These are phyloP conservation scores for Neocallimastix lanati DNA, from an alignment of 192 early-diverging fungal genomes.

Conservation along the genomic window DNA sequence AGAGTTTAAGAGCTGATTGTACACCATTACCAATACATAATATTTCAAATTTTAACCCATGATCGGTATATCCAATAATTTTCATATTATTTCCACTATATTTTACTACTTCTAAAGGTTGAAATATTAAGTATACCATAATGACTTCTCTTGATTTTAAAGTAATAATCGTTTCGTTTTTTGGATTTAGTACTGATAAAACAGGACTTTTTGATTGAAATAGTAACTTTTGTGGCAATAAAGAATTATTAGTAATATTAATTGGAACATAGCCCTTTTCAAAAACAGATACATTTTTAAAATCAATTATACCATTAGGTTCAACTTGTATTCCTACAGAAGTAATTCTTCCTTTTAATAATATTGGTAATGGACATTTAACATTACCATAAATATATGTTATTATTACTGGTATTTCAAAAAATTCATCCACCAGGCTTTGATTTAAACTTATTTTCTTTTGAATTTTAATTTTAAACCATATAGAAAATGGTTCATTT, in stretches of 20 bases:
- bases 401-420: background rate
- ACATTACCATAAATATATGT: background rate
- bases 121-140: background rate
- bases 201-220: background rate
- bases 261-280: background rate
- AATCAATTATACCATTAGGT: background rate
- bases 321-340: background rate
- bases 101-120: background rate
- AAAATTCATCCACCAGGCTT: background rate
- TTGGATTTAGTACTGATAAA: background rate
- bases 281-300: background rate
- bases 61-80: background rate
- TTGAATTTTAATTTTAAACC: background rate
- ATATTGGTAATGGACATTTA: background rate
- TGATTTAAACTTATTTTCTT: background rate
- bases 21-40: background rate
- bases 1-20: background rate
- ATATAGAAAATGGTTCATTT: background rate
- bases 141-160: background rate
- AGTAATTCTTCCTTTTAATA: background rate
- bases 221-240: background rate
- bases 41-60: background rate
- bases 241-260: background rate
- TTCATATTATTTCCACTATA: background rate
- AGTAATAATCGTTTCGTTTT: background rate